Evolutionary conservation across 371 early-diverging fungal species (phyloP), one percentile per base, ranked within the genome.

Genomic region (Mortierella sp.): DNA sequence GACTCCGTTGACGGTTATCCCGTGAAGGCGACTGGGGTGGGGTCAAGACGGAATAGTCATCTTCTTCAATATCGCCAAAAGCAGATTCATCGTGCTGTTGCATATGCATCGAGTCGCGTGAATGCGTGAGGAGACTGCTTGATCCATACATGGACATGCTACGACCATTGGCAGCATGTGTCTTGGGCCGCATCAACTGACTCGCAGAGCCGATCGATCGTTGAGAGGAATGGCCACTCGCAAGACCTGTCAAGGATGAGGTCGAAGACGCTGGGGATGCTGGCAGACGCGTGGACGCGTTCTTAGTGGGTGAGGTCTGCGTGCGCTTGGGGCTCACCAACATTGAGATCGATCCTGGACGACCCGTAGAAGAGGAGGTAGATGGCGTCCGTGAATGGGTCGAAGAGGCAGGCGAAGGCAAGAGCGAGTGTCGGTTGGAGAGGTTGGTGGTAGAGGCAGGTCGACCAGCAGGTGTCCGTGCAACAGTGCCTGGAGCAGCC

Each of bases 1-100:
- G 3, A 9, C 37, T 37, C 37, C 37, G 37, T 37, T 37, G 37
- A 9, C 37, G 37, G 9, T 9, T 9, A 37, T 37, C 37, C 9
- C 37, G 37, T 37, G 63, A 64, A 6, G 76, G 71, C 5, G 70
- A 71, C 52, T 66, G 71, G 1, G 76, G 76, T 45, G 76, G 70
- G 0, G 71, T 70, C 56, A 75, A 45, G 21, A 67, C 64, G 1
- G 71, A 51, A 53, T 75, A 66, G 9, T 65, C 65, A 1, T 43
- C 64, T 0, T 74, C 64, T 0, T 58, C 50, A 15, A 37, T 5
- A 37, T 75, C 47, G 1, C 60, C 57, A 3, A 57, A 29, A 2
- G 62, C 47, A 0, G 53, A 62, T 1, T 66, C 59, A 7, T 64
- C 18, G 26, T 46, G 21, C n/a, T n/a, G n/a, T n/a, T n/a, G n/a